Evolutionary conservation across 73 alveolate genomes (phyloP).

Genomic region (Paramecium caudatum): DNA sequence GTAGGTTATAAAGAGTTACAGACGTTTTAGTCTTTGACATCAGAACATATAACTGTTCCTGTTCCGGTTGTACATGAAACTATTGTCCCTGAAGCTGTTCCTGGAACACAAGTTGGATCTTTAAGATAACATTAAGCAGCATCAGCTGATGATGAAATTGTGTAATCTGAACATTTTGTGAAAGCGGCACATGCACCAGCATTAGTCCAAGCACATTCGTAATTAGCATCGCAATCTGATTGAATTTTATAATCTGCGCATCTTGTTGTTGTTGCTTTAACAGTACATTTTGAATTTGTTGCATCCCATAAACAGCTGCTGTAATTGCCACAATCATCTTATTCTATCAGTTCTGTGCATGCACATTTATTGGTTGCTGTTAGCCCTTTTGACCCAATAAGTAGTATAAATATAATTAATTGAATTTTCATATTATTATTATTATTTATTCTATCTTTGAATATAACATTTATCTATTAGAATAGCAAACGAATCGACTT

Average conservation of each 20-base stretch:
- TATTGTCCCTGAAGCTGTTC: conserved; percentile 8
- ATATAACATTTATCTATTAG: no score
- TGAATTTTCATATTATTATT: no score
- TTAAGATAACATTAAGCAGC: not conserved
- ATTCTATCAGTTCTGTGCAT: conserved; percentile 13
- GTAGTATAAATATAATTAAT: no score
- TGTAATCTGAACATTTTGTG: conserved; percentile 1
- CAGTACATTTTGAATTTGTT: not conserved
- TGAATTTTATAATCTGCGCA: not conserved
- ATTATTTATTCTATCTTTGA: no score
- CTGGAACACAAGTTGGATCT: not conserved
- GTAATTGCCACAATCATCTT: not conserved
- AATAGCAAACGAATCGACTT: no score
- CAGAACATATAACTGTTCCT: not conserved
- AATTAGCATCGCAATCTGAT: not conserved
- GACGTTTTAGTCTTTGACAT: not conserved
- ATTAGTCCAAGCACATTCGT: not conserved
- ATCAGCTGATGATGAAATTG: not conserved
- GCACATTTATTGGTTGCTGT: not conserved
- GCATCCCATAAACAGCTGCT: not conserved
- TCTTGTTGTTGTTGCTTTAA: not conserved
- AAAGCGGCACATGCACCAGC: not conserved
- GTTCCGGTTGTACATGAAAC: not conserved
- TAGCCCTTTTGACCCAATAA: no score
- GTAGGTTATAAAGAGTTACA: no score